Evolutionary conservation across 2,329 filamentous ascomycete genomes (phyloP).

Genomic region (Claviceps purpurea): DNA sequence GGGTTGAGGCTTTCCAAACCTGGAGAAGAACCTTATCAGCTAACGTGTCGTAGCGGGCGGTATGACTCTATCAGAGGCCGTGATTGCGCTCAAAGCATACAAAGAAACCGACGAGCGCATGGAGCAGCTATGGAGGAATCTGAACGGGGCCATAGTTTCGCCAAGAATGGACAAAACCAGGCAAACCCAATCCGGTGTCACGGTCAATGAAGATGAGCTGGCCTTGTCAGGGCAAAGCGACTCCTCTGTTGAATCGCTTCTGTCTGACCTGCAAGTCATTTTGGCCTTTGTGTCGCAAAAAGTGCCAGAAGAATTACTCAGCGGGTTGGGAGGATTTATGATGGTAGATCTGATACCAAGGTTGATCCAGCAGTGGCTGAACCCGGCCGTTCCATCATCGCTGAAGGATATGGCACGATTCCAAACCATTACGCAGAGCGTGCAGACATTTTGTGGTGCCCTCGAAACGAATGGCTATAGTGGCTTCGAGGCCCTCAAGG

Average conservation of each 20-base stretch:
- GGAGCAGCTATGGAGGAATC: conserved; percentile 45
- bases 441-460: conserved; percentile 48
- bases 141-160: conserved; percentile 47
- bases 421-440: conserved; percentile 52
- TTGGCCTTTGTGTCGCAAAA: conserved; percentile 38
- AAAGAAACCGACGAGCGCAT: conserved; percentile 49
- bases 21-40: background rate
- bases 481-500: conserved; percentile 47
- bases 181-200: conserved; percentile 24
- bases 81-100: conserved; percentile 43
- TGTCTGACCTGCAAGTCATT: conserved; percentile 38
- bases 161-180: conserved; percentile 39
- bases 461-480: conserved; percentile 52
- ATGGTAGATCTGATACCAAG: conserved; percentile 55
- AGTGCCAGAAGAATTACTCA: conserved; percentile 40
- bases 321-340: conserved; percentile 53
- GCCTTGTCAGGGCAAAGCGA: conserved; percentile 29
- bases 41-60: conserved; percentile 28
- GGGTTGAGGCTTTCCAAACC: background rate
- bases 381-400: conserved; percentile 61
- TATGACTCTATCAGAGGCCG: conserved; percentile 39
- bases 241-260: conserved; percentile 33
- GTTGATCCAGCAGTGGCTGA: conserved; percentile 62
- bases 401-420: conserved; percentile 60
- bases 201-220: conserved; percentile 28